Evolutionary conservation across 2,329 filamentous ascomycete genomes (phyloP), one percentile per base, ranked within the genome.

Genomic region (Pseudogymnoascus sp.): DNA sequence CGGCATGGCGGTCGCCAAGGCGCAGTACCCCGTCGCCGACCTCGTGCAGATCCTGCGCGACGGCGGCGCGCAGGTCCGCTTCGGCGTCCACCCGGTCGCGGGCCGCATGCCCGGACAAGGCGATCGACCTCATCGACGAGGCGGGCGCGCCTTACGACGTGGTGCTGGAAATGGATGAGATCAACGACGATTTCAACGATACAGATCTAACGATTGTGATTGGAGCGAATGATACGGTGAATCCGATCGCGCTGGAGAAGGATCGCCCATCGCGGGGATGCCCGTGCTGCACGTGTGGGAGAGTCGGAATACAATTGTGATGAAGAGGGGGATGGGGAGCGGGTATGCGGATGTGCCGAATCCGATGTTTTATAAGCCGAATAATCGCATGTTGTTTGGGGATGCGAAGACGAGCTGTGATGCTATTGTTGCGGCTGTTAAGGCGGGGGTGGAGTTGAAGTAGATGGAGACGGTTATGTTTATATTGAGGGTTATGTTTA

Each of bases 81-180:
- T 96, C 71, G 91, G 91, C 5, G 95, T 96, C 67, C 91, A 96
- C 71, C 91, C 91, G 0, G 91, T 96, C 28, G 92, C 92, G 0
- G 92, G 92, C 9, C 85, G 92, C 33, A 96, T 96, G 92, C 92
- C 92, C 0, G 92, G 92, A 0, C 92, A 96, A 76, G 96, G 91
- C 77, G 96, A 96, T n/a, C 71, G 91, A 96, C 3, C 80, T 96
- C 2, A 84, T 96, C 12, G 92, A 92, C 0, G 92, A 96, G 74
- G 92, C 92, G 0, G 88, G 84, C 35, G 92, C 96, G 31, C 91
- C 91, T 2, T 96, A 96, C 70, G 92, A 96, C 69, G 77, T 96
- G 62, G 91, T 96, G 28, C 81, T 96, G 52, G 91, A 96, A 76
- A 96, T 96, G 91, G 92, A 96, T 69, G 92, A 96, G 78, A 96